Evolutionary conservation across 2,329 filamentous ascomycete genomes (phyloP).

Genomic region (Ceratocystis eucalypticola): DNA sequence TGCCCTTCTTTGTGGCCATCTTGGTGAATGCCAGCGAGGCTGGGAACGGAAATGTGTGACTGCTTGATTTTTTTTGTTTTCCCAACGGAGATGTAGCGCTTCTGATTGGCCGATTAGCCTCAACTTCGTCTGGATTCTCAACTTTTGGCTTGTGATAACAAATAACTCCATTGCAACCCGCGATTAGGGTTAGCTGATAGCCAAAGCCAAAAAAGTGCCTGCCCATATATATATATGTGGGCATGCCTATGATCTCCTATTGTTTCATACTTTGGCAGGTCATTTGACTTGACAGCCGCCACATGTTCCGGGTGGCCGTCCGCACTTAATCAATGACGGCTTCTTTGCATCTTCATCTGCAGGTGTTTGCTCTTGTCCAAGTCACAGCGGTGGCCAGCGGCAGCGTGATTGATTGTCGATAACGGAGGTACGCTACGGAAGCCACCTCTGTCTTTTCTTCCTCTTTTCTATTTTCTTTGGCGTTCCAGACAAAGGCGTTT

Average conservation of each 20-base stretch:
- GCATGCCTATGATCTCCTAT: neutral
- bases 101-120: slow-evolving; percentile 9
- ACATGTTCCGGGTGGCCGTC: neutral
- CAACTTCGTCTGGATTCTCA: neutral
- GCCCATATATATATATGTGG: neutral
- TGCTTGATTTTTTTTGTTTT: slow-evolving; percentile 8
- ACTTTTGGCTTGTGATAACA: slow-evolving; percentile 12
- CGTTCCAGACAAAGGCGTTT: neutral
- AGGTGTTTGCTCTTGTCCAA: neutral
- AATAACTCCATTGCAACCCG: neutral
- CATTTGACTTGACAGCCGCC: neutral
- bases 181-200: neutral
- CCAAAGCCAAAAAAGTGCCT: neutral
- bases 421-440: too few relatives aligned
- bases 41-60: neutral
- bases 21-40: neutral
- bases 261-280: neutral
- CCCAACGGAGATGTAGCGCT: neutral
- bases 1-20: neutral
- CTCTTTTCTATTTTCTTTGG: too few relatives aligned
- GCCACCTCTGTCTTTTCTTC: too few relatives aligned
- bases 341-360: neutral
- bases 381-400: neutral
- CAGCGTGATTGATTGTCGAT: neutral
- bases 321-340: neutral